Base-by-base conservation (phyloP, 2,329 filamentous ascomycete species). In the Penicillium aurantiogriseum region DNA sequence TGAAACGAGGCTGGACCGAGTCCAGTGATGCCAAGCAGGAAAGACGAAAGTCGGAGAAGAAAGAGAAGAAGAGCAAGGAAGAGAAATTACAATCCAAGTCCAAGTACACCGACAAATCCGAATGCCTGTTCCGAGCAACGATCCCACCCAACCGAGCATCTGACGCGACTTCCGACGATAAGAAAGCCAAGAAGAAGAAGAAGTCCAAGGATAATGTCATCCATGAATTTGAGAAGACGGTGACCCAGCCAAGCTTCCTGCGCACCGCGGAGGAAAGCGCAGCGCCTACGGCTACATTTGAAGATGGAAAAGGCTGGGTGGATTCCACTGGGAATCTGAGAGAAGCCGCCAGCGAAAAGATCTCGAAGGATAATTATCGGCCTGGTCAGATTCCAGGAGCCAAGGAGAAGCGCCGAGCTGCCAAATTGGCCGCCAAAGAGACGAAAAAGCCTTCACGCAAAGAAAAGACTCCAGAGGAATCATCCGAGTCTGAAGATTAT, bases 1-100 rank as follows among this genome's bases (percentile, higher is more conserved):
- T 97, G 59, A 95, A 94, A 80, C 83, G 92, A 59, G 92, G 92
- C 5, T 96, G 92, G 92, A 93, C 90, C 0, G 89, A 92, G 60
- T 81, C 87, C 1, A 78, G 80, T 23, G 78, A 63, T 49, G 65
- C 77, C 72, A 66, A 80, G 79, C 64, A 76, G 51, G 70, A 77
- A 57, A 70, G 76, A 59, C 68, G 77, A 33, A 73, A 71, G 44
- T 80, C 79, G 42, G 77, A 80, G 31, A 77, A 80, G 25, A 80
- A 79, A 60, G 76, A 80, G 39, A 79, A 82, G 57, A 80, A 81
- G 52, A 81, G 85, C 56, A 82, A 86, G 64, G 78, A 80, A 56
- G 79, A 80, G 65, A 85, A 83, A 71, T 79, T 81, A 40, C 79
- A 83, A 63, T 75, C 81, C 61, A 87, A 86, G 68, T 92, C 90